Evolutionary conservation across 768 basidiomycete genomes (phyloP), one percentile per base, ranked within the genome.

Genomic region (Cytidiella melzeri): DNA sequence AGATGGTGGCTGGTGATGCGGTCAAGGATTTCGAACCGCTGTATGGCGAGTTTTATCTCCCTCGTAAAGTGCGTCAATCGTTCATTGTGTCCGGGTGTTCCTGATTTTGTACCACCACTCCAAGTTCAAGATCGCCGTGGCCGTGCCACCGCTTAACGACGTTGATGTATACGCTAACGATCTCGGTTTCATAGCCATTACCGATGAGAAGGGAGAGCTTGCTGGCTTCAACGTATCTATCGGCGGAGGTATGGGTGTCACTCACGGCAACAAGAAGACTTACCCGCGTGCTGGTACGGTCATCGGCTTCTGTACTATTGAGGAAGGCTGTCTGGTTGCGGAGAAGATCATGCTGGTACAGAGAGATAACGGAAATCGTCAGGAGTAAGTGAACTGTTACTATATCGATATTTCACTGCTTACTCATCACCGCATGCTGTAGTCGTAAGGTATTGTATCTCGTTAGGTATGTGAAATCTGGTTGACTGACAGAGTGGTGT

Each of bases 231-330:
- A 99, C 63, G 93, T 99, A 45, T 69, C 84, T 13, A 73, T 91
- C 39, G 96, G 96, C 49, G 96, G 96, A 57, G 96, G 96, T 43
- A 99, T 99, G 96, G 96, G 96, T 67, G 96, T 97, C 39, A 98
- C 96, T 1, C 95, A 98, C 59, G 92, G 92, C 27, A 95, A 92
- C 76, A 98, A 97, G 75, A 94, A 96, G 74, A 99, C 96, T 0
- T 98, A 98, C 65, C 96, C 96, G 41, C 85, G 96, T 45, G 67
- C 84, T 40, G 92, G 81, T 24, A 84, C 85, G 59, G 69, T 96
- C 41, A 79, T 99, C 53, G 96, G 96, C 44, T 99, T 98, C 75
- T 92, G 92, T 60, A 89, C 87, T 1, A 70, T 80, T 4, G 91
- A 93, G 45, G 85, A 98, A 62, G 93, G 89, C 46, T 77, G 77